Base-by-base conservation (phyloP, 768 basidiomycete genomes). In the Pilatotrama ljubarskyi region DNA sequence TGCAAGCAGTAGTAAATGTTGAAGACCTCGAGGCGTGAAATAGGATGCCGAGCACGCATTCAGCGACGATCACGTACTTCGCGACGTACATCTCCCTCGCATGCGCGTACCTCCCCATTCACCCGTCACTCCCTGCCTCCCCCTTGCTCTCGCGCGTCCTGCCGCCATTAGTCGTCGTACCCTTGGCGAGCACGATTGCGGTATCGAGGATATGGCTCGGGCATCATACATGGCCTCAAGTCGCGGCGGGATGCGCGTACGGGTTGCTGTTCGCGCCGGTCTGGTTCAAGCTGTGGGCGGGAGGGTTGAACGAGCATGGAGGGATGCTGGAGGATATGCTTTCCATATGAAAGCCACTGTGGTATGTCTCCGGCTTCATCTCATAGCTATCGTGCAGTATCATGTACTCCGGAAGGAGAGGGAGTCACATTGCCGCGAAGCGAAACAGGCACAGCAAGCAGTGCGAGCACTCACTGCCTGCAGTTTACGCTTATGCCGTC, bases 1-100 rank as follows among this genome's bases (percentile, higher is more conserved):
- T 44, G 14, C 11, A 14, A n/a, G 32, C 22, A n/a, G n/a, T n/a
- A n/a, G n/a, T n/a, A n/a, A n/a, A n/a, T n/a, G n/a, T n/a, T n/a
- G n/a, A n/a, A n/a, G n/a, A n/a, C n/a, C 22, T 10, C 20, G 20
- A 1, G 20, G 20, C 22, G 42, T 22, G 24, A 8, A 58, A 48
- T 68, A 91, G 91, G 13, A 92, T 93, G 91, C 91, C 91, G 5
- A 90, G 87, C 62, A 92, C 91, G 5, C 91, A 93, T 70, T 86
- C 90, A 11, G 85, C 88, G 10, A 75, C 78, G 5, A 88, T 89
- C 64, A 77, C 80, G 2, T 91, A 79, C 73, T 87, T 82, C 67
- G 84, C 83, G 9, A 76, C 80, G 2, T 92, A 84, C 67, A 80
- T 84, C 24, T 63, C 79, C 13, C 75, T 91, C 11, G 83, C 88